Conservation (phyloP, 345 rosid species). For the Euclidium syriacum region DNA sequence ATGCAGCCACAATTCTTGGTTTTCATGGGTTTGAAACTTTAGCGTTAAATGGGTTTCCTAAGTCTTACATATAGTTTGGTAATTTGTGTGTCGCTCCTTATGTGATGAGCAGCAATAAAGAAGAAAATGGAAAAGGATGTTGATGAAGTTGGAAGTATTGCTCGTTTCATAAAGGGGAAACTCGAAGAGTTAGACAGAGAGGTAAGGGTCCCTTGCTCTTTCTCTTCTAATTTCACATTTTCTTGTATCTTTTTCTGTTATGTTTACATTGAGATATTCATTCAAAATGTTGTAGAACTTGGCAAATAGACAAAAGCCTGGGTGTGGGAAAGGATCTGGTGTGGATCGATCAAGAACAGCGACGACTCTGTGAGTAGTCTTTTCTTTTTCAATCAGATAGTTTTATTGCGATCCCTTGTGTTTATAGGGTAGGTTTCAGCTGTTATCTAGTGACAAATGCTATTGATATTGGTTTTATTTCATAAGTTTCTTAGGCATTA, state of each 20-base stretch:
- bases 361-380: conserved; percentile 55
- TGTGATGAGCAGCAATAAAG: conserved; percentile 56
- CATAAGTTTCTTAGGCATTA: neutral
- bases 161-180: conserved; percentile 66
- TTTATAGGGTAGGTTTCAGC: neutral
- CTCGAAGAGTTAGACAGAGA: conserved; percentile 76
- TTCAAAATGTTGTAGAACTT: conserved; percentile 52
- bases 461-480: neutral
- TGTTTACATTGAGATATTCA: neutral
- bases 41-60: neutral
- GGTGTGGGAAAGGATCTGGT: conserved; percentile 84
- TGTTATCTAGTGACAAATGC: neutral
- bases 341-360: conserved; percentile 86
- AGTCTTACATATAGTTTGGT: conserved; percentile 1
- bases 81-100: conserved; percentile 8
- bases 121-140: conserved; percentile 87
- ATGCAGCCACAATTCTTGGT: neutral
- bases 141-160: conserved; percentile 90
- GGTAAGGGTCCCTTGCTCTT: conserved; percentile 29
- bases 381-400: neutral
- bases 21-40: neutral
- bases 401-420: neutral
- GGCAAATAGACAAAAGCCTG: conserved; percentile 82
- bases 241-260: neutral
- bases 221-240: neutral